A percentile compares a stretch with the other conserved stretches of the same genome.
These are phyloP conservation scores for Lavandula angustifolia DNA, from an alignment of 257 asterid genomes.

Conservation along the genomic window DNA sequence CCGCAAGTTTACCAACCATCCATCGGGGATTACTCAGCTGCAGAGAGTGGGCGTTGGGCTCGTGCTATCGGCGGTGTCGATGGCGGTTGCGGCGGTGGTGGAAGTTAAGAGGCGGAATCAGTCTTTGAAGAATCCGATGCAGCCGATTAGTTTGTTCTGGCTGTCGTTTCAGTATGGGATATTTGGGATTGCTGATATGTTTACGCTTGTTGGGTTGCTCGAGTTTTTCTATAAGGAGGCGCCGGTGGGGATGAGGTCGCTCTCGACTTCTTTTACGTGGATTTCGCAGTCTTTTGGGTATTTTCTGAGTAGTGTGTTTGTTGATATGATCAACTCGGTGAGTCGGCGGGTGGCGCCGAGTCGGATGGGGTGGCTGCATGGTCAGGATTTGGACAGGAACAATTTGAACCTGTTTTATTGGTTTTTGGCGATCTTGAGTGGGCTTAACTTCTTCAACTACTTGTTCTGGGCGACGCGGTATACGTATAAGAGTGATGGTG, in stretches of 20 bases:
- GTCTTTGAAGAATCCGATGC: slow-evolving; percentile 39
- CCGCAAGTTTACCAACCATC: slow-evolving; percentile 53
- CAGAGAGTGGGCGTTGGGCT: slow-evolving; percentile 76
- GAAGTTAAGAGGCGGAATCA: slow-evolving; percentile 62
- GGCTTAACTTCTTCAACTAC: slow-evolving; percentile 62
- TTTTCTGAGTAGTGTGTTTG: slow-evolving; percentile 68
- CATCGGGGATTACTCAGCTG: slow-evolving; percentile 64
- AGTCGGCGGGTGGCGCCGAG: slow-evolving; percentile 44
- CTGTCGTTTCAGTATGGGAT: slow-evolving; percentile 59
- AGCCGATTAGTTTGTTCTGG: slow-evolving; percentile 71
- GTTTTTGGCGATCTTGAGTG: slow-evolving; percentile 77
- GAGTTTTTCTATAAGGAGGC: slow-evolving; percentile 85
- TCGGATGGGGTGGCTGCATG: slow-evolving; percentile 69
- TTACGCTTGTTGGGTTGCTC: slow-evolving; percentile 69
- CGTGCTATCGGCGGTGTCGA: slow-evolving; percentile 61
- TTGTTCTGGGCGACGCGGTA: slow-evolving; percentile 74
- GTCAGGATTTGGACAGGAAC: slow-evolving; percentile 52
- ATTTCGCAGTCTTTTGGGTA: slow-evolving; percentile 68
- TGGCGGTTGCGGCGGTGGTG: slow-evolving; percentile 58
- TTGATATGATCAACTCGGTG: slow-evolving; percentile 53
- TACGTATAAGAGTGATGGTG: slow-evolving; percentile 52
- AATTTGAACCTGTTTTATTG: slow-evolving; percentile 63
- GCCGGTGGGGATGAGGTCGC: slow-evolving; percentile 75
- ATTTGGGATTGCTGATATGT: slow-evolving; percentile 86
- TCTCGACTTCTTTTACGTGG: slow-evolving; percentile 71